Evolutionary conservation across 257 asterid species (phyloP).

Genomic region (Solanum commersonii): DNA sequence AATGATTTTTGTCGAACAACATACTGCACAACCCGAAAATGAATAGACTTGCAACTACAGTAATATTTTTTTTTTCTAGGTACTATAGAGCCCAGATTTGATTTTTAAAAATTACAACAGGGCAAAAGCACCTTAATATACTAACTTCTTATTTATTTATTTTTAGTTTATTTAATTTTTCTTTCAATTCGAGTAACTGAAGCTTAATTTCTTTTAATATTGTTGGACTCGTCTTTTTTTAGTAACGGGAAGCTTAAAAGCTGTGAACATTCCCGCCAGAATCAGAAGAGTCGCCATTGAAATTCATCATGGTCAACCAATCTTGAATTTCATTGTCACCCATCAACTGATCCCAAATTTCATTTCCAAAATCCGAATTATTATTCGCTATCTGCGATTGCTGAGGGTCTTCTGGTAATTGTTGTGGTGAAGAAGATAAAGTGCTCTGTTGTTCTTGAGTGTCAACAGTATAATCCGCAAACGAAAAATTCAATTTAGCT

Average conservation of each 20-base stretch:
- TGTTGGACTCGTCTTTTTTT: not conserved
- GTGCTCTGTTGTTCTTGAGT: slow-evolving; percentile 3
- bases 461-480: slow-evolving; percentile 42
- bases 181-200: not conserved
- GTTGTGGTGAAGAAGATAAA: slow-evolving; percentile 1
- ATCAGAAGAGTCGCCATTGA: slow-evolving; percentile 40
- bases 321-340: slow-evolving; percentile 45
- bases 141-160: not conserved
- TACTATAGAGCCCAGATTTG: not conserved
- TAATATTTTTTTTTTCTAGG: not conserved
- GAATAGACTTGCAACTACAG: not conserved
- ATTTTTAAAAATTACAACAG: not conserved
- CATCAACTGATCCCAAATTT: not conserved
- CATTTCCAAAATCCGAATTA: not conserved
- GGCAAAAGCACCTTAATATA: not conserved
- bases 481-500: slow-evolving; percentile 75
- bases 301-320: slow-evolving; percentile 65
- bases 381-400: not conserved
- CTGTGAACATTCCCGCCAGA: slow-evolving; percentile 35
- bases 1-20: not conserved
- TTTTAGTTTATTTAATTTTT: no score
- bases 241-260: not conserved
- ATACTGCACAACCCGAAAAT: not conserved
- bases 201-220: not conserved
- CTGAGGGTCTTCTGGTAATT: not conserved